Conservation (phyloP, 2,329 filamentous ascomycete genomes). For the Fusarium sp. region DNA sequence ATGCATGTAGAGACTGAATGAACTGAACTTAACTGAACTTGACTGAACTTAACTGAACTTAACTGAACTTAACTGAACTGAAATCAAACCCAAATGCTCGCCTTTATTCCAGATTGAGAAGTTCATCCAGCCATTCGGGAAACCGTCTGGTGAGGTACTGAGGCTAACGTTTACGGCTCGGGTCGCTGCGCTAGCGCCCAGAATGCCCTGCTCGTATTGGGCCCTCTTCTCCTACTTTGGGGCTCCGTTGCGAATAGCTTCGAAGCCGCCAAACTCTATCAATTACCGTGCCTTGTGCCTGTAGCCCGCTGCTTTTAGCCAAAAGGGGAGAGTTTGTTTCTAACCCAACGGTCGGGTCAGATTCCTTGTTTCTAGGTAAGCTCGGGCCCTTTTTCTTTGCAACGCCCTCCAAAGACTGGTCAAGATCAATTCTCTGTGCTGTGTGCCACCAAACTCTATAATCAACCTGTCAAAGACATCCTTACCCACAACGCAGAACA, state of each 20-base stretch:
- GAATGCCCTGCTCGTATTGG: neutral
- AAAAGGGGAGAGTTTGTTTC: neutral
- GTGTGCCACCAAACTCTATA: conserved; percentile 12
- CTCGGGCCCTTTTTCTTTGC: neutral
- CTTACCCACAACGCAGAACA: neutral
- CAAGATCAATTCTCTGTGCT: neutral
- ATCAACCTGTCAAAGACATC: neutral
- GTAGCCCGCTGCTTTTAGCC: neutral
- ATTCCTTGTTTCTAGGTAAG: neutral
- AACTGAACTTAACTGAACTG: neutral
- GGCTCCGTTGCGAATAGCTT: neutral
- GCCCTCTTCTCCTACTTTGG: neutral
- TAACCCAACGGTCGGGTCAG: neutral
- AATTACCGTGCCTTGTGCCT: neutral
- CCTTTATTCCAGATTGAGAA: neutral
- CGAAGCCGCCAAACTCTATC: neutral
- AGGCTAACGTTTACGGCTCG: conserved; percentile 25
- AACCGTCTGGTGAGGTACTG: neutral
- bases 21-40: neutral
- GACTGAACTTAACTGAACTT: too few relatives aligned
- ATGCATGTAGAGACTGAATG: too few relatives aligned
- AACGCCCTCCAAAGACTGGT: neutral
- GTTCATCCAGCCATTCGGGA: neutral
- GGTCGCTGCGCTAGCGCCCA: conserved; percentile 26
- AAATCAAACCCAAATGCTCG: neutral